Evolutionary conservation across 2,329 filamentous ascomycete species (phyloP), one percentile per base, ranked within the genome.

Genomic region (Exophiala spinifera): DNA sequence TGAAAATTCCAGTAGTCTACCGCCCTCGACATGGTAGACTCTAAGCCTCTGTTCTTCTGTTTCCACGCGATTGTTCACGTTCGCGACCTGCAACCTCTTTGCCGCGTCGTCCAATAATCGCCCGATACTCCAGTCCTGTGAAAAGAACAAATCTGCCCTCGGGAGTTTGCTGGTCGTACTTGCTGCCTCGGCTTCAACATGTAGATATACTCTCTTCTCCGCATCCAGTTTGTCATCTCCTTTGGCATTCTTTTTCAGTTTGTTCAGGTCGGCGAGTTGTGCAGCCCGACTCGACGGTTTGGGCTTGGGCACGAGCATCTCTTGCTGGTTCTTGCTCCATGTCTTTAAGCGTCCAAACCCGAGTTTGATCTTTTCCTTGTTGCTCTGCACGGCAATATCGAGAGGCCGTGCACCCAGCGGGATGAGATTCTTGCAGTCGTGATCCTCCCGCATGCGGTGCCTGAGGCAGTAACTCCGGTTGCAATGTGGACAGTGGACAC

Each of bases 1-100:
- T 20, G 81, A 84, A 66, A 95, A 99, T 56, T 94, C 91, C 60
- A 99, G 71, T 59, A 99, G 70, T 54, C 90, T 77, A 0, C 94
- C 94, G 0, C 87, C 89, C 68, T 99, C 91, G 0, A 99, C 89
- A 69, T 97, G 91, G 66, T 96, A 99, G 0, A 99, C 84, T 7
- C 94, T 76, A 61, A 99, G 70, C 70, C 87, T 87, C 55, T 91
- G 86, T 68, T 87, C 85, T 74, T 76, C 73, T 4, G 68, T 69
- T 34, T 66, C 70, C 39, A 61, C 69, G 5, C 70, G 66, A 60
- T 77, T 76, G 63, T 77, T 76, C 53, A 74, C 49, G 61, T 77
- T 77, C 64, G 74, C 69, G 8, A 76, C 71, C 21, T 68, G 66
- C 55, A 76, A 57, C 56, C 68, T 67, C 55, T 66, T 65, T 33